Conservation (phyloP, 2,329 filamentous ascomycete genomes). For the Diaporthe velutina region DNA sequence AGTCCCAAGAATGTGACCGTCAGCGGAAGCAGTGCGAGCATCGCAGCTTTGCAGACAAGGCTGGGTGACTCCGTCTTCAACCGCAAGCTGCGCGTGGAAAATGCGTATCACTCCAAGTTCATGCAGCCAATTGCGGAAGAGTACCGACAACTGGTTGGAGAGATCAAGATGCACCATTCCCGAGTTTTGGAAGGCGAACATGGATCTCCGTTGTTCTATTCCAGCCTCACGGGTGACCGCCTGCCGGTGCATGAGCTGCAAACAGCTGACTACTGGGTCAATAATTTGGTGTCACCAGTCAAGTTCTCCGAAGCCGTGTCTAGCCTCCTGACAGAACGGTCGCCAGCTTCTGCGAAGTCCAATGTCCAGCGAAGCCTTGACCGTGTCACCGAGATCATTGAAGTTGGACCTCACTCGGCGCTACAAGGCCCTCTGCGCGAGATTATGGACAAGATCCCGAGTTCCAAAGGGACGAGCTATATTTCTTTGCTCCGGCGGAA, state of each 20-base stretch:
- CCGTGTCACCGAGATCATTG: conserved; percentile 36
- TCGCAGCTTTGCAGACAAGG: conserved; percentile 40
- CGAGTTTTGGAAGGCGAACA: neutral
- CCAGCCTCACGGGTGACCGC: neutral
- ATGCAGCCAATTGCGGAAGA: conserved; percentile 45
- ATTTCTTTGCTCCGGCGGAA: neutral
- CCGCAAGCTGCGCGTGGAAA: conserved; percentile 48
- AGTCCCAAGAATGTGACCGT: conserved; percentile 46
- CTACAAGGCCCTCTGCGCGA: conserved; percentile 44
- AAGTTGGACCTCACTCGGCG: conserved; percentile 46
- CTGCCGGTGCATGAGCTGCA: neutral
- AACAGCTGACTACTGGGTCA: conserved; percentile 45
- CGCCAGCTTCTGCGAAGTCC: conserved; percentile 7
- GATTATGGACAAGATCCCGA: conserved; percentile 29
- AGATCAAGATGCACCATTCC: neutral
- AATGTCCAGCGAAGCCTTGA: neutral
- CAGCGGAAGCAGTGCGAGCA: conserved; percentile 46
- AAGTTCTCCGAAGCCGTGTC: conserved; percentile 41
- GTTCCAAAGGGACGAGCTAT: neutral
- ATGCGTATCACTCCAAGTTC: conserved; percentile 54
- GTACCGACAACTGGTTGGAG: conserved; percentile 37
- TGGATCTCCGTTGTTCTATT: neutral
- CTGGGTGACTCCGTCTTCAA: conserved; percentile 45
- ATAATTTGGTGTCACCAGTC: conserved; percentile 48
- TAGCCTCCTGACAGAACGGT: conserved; percentile 34